These are phyloP conservation scores for Cercospora zeina DNA, from an alignment of 2,329 filamentous ascomycete species.

Conservation along the genomic window DNA sequence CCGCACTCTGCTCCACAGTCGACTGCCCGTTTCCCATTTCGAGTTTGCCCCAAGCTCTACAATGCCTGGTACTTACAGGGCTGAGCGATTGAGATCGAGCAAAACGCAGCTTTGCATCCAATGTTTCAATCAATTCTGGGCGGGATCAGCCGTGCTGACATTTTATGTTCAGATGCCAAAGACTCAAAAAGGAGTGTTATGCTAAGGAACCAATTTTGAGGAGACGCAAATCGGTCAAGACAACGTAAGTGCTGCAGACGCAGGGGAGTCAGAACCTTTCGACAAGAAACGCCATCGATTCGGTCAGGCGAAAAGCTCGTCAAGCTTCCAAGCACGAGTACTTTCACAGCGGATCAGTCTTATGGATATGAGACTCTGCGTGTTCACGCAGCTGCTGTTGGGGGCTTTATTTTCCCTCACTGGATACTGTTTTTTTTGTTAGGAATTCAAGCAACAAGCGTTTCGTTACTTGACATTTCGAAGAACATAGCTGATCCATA, in stretches of 20 bases:
- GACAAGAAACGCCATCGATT: constrained; percentile 7
- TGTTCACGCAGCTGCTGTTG: not conserved
- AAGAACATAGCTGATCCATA: not conserved
- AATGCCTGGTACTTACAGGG: not conserved
- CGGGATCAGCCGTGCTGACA: not conserved
- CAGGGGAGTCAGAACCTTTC: not conserved
- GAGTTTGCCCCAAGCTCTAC: not conserved
- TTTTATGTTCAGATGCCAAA: constrained; percentile 31
- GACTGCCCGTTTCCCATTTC: not conserved
- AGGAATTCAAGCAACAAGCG: too few relatives aligned
- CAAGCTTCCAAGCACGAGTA: not conserved
- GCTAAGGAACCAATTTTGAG: constrained; percentile 34
- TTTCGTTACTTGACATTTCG: not conserved
- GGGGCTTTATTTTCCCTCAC: not conserved
- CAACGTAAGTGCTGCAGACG: constrained; percentile 32
- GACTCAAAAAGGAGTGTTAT: constrained; percentile 38
- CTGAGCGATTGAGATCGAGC: not conserved
- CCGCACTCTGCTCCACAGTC: not conserved
- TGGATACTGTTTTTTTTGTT: too few relatives aligned
- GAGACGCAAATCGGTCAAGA: constrained; percentile 34
- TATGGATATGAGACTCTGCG: not conserved
- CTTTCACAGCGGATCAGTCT: not conserved
- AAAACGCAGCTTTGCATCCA: not conserved
- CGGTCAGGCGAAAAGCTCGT: not conserved
- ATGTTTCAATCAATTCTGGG: not conserved